Base-by-base conservation (phyloP, 139 green algal species). In the Micractinium conductrix region DNA sequence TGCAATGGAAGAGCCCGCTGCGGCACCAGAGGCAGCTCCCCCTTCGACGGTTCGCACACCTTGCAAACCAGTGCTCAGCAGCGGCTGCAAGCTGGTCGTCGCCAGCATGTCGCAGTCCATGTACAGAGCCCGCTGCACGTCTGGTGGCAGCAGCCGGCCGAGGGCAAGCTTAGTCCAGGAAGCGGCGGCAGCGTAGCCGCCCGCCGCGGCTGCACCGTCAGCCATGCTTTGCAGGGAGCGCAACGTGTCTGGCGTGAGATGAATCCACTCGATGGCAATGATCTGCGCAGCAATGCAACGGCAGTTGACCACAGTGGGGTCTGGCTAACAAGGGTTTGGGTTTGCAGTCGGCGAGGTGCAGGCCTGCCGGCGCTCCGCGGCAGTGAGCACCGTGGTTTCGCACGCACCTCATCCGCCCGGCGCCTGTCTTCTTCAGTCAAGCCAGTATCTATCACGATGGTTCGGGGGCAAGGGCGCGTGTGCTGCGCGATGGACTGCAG, bases 41-140 rank as follows among this genome's bases (percentile, higher is more conserved):
- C 2, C 60, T 37, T 6, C 60, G 33, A 26, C 60, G 33, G 33
- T 26, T 21, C 14, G 65, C 37, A 0, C 55, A 83, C 78, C 78
- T 67, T 45, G 38, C 40, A 84, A 43, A 10, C 45, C n/a, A n/a
- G n/a, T n/a, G n/a, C n/a, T n/a, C n/a, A 55, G 48, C n/a, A 84
- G 65, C 44, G 43, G 63, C 21, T 19, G 24, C 63, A 84, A 10
- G 65, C 65, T 78, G 21, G 68, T 38, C 40, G 53, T 22, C 9
- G 65, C 67, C 35, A 84, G 19, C 67, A 84, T 69, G 67, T 84
- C 79, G 21, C 67, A 68, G n/a, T 84, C 79, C 19, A 84, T 24
- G 65, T 84, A 84, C 30, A 84, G 30, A 0, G 30, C 79, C 1
- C 33, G 17, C 35, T 55, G 28, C 21, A 68, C 3, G 1, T 30